Percentiles rank a stretch among this genome's conserved stretches.
These are phyloP conservation scores for Nakataea oryzae DNA, from an alignment of 2,329 filamentous ascomycete genomes.

Conservation along the genomic window DNA sequence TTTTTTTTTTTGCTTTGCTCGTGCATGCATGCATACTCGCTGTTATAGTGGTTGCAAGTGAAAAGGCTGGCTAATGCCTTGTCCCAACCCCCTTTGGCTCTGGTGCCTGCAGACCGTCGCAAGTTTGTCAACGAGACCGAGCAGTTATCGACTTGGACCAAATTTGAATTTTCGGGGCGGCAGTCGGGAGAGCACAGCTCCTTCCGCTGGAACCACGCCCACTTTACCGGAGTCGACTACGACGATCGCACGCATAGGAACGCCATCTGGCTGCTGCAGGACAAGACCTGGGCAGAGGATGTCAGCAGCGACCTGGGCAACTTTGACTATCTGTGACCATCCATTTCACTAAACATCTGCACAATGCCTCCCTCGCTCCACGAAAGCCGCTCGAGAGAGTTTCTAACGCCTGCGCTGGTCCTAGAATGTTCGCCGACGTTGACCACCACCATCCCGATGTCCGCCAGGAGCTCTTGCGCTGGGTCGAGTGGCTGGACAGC, in stretches of 20 bases:
- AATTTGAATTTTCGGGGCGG: slow-evolving; percentile 54
- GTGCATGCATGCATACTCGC: too few relatives aligned
- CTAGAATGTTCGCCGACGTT: slow-evolving; percentile 23
- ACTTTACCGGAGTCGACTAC: slow-evolving; percentile 61
- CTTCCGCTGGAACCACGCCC: slow-evolving; percentile 55
- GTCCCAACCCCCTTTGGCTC: too few relatives aligned
- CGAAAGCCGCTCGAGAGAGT: not conserved
- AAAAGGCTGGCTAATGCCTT: too few relatives aligned
- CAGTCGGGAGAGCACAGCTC: slow-evolving; percentile 49
- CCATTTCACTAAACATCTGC: too few relatives aligned
- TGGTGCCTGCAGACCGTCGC: slow-evolving; percentile 36
- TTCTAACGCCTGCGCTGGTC: not conserved
- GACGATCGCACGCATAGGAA: slow-evolving; percentile 43
- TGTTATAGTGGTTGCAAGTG: too few relatives aligned
- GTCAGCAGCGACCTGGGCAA: slow-evolving; percentile 50
- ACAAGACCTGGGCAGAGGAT: slow-evolving; percentile 54
- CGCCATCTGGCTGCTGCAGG: slow-evolving; percentile 54
- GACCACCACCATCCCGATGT: slow-evolving; percentile 22
- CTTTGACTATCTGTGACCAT: slow-evolving; percentile 31
- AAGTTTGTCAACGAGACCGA: slow-evolving; percentile 41
- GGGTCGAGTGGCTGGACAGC: slow-evolving; percentile 19
- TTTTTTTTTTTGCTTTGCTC: not conserved
- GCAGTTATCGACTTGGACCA: slow-evolving; percentile 58
- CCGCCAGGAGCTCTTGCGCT: slow-evolving; percentile 17
- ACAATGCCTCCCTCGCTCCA: too few relatives aligned